Evolutionary conservation across 306 rosid species (phyloP).

Genomic region (Lathyrus tuberosus): DNA sequence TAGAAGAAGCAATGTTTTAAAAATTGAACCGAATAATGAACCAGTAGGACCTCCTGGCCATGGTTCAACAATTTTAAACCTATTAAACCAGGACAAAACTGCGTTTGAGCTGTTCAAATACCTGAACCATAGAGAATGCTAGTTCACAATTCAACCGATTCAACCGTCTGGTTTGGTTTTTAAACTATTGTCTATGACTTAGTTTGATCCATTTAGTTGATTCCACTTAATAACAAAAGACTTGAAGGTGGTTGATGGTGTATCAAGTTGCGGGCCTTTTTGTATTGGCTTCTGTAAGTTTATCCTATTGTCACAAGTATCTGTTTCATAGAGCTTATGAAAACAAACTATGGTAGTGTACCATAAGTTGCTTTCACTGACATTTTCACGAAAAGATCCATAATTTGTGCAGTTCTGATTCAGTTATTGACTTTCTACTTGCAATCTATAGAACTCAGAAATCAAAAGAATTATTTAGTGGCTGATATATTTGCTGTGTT

Average conservation of each 20-base stretch:
- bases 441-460: not conserved
- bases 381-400: not conserved
- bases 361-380: no score
- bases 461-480: not conserved
- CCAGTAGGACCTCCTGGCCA: not conserved
- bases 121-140: not conserved
- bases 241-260: not conserved
- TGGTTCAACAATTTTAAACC: not conserved
- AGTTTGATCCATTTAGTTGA: not conserved
- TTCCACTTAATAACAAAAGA: not conserved
- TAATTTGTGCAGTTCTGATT: not conserved
- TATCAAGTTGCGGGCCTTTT: no score
- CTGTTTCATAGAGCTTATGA: no score
- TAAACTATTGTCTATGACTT: not conserved
- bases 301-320: no score
- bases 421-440: conserved; percentile 19
- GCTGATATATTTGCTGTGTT: not conserved
- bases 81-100: not conserved
- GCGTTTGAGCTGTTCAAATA: not conserved
- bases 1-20: not conserved
- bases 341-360: no score
- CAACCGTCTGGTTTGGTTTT: not conserved
- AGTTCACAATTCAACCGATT: not conserved
- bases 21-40: not conserved
- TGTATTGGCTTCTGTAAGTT: no score